Evolutionary conservation across 2,329 filamentous ascomycete genomes (phyloP), one percentile per base, ranked within the genome.

Genomic region (Hortaea werneckii): DNA sequence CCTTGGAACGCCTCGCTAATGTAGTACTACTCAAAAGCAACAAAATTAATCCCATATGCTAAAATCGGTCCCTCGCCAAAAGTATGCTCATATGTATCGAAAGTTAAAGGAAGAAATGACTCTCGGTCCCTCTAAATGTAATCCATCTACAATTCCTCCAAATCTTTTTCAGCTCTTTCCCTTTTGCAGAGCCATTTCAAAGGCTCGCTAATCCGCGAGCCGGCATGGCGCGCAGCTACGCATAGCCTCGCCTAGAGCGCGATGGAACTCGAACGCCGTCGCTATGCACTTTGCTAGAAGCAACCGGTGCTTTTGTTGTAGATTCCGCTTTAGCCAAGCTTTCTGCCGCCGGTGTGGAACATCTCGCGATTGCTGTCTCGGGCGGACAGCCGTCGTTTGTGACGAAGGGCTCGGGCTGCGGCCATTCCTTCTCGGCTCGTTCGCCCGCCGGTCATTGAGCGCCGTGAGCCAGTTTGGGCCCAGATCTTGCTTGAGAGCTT

Each of bases 401-500:
- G 58, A 55, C n/a, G 51, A 46, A 7, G 58, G 58, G 41, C 58
- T 60, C 46, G 54, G 57, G 47, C 55, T 55, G 11, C 54, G 46
- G 12, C 53, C 46, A 29, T 51, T 45, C 6, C 47, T 42, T 26
- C 45, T 50, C 39, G 53, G 50, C 37, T 53, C 53, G 28, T 48
- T 70, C 71, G 76, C 77, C 30, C 66, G 74, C 63, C 92, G 85
- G 58, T 95, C 89, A 49, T 85, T 84, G 42, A 96, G 72, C 10
- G 85, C 87, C 51, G 82, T 89, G 35, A 98, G 76, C 76, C 94
- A 98, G 34, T 82, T 85, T 56, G 82, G 87, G 29, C 89, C 89
- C 53, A 95, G 82, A 58, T 90, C 87, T 58, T 83, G 83, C 50
- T 88, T 83, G 44, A 95, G 69, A 3, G 85, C 81, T 65, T 95